Evolutionary conservation across 108 stramenopile genomes (phyloP), one percentile per base, ranked within the genome.

Genomic region (Skeletonema marinoi): DNA sequence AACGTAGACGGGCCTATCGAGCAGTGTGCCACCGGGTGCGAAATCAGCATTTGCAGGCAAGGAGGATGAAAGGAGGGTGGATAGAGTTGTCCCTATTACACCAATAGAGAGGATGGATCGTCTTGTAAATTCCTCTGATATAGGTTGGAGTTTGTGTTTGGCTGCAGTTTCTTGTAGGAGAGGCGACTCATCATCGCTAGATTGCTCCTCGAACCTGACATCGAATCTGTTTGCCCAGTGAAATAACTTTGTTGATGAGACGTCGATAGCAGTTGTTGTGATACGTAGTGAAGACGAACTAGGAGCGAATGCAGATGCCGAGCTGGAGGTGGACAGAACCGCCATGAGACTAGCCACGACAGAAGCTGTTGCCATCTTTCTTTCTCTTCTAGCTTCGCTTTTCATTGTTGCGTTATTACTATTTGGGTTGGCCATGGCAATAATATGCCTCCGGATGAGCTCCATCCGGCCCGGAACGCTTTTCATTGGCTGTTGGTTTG

Each of bases 21-120:
- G 89, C 13, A 94, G 81, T 21, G 93, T 92, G 4, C 93, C 90
- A 14, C 93, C 93, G 0, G 90, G 90, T 21, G 93, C 86, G 78
- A 94, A 94, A 41, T 79, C 78, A 11, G 78, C 78, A 48, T 74
- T 58, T 35, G 78, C 78, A 2, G 73, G 65, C 4, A 66, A 36
- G 1, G 51, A 32, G 7, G 74, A 19, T 13, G 80, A 70, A 33
- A 63, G 50, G 61, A 81, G 39, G 25, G 67, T 46, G 6, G 39
- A 48, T 25, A 51, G 29, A 29, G 78, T 61, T n/a, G 32, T 61
- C 6, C 51, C 62, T 2, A 62, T 42, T 16, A 67, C n/a, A 31
- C 69, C 66, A 29, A 71, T 44, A n/a, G 78, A 79, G 32, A 79
- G 71, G 44, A 79, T 56, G 6, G 78, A 73, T 36, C 78, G 64